Evolutionary conservation across 257 asterid species (phyloP).

Genomic region (Nicotiana tabacum): DNA sequence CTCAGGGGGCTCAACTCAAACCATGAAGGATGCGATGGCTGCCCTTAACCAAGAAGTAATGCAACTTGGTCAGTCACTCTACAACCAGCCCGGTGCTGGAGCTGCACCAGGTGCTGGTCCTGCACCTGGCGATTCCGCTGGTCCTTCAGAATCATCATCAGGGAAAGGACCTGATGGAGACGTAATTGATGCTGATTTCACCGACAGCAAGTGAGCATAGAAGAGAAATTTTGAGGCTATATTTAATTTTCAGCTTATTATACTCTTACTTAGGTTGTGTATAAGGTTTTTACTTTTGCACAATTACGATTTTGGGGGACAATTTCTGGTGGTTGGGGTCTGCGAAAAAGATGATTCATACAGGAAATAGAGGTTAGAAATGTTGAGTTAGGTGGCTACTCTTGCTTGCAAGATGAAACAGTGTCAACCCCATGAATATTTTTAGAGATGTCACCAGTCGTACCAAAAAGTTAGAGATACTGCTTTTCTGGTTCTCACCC

Average conservation of each 20-base stretch:
- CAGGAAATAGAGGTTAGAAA: neutral
- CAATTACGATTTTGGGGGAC: neutral
- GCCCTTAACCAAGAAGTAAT: conserved; percentile 95
- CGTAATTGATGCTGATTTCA: conserved; percentile 96
- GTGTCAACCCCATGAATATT: neutral
- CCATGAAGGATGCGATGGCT: conserved; percentile 86
- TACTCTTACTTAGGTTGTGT: conserved; percentile 2
- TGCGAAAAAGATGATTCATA: neutral
- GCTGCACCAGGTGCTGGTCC: conserved; percentile 63
- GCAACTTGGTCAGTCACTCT: conserved; percentile 94
- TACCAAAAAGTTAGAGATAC: neutral
- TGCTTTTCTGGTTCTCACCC: neutral
- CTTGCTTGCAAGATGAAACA: neutral
- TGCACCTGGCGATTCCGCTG: conserved; percentile 47
- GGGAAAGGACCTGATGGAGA: conserved; percentile 84
- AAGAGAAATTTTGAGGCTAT: conserved; percentile 1
- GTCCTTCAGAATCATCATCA: conserved; percentile 58
- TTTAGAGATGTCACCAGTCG: neutral
- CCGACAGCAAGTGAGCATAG: conserved; percentile 65
- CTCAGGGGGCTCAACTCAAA: conserved; percentile 73
- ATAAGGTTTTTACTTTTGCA: conserved; percentile 4
- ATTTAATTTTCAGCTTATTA: neutral
- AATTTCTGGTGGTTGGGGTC: conserved; percentile 2
- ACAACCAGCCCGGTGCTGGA: conserved; percentile 68
- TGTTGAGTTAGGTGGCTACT: neutral